Evolutionary conservation across 2,329 filamentous ascomycete genomes (phyloP), one percentile per base, ranked within the genome.

Genomic region (Macrophomina tecta): DNA sequence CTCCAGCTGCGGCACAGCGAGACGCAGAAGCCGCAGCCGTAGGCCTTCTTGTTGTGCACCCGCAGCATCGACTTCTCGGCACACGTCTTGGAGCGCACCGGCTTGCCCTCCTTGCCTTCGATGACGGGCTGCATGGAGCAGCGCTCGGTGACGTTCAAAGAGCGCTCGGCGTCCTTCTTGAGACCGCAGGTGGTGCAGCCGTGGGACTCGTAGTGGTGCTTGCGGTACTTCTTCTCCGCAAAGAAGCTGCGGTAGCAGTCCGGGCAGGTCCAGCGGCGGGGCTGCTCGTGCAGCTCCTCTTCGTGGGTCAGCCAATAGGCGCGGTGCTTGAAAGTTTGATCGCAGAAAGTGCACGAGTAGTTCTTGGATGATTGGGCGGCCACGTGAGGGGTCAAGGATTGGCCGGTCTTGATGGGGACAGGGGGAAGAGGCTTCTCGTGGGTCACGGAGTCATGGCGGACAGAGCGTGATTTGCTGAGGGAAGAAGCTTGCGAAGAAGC

Each of bases 271-370:
- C 89, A 90, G 73, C 89, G 89, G 69, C 88, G 86, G 80, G 87
- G 87, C 65, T 88, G 86, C 80, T 90, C 88, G 76, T 90, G 88
- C 72, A 90, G 89, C 76, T 89, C 87, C 71, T 90, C 88, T 74
- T 90, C 87, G 76, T 91, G 89, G 38, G 87, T 84, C 76, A 89
- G 89, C 89, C 88, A 91, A 75, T 90, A 87, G 69, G 89, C 88
- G 74, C 90, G 90, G 70, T 87, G 84, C 79, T 88, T 88, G 73
- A 90, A 88, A 53, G 86, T 88, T 58, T 88, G 89, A 74, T 90
- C 87, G 76, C 82, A 83, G 40, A 81, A 81, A 0, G 80, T 83
- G 70, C 81, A 84, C 2, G 76, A 77, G 52, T 79, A 80, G 67
- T 78, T 79, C 70, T 79, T 79, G 7, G 74, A 14, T 18, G 52